Base-by-base conservation (phyloP, 345 rosid genomes). In the Anastatica hierochuntica region DNA sequence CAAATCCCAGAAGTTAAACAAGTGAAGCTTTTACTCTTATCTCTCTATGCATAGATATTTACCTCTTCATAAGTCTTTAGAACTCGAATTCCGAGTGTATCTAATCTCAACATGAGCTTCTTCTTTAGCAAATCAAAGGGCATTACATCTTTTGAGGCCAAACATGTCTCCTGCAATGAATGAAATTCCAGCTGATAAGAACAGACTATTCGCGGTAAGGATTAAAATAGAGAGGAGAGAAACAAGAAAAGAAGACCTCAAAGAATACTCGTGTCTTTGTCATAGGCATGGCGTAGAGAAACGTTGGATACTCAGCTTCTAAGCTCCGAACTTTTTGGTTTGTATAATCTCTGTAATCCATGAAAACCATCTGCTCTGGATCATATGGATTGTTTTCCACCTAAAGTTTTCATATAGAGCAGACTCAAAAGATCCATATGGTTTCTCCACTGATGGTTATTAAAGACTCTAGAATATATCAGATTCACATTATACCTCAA, bases 121-220 rank as follows among this genome's bases (percentile, higher is more conserved):
- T 59, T 75, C 69, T 87, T 90, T 19, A 90, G 65, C 60, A 82
- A 60, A 58, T 84, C 92, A 63, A 90, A 81, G 27, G 90, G 94
- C 87, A 90, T 75, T 10, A 80, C 95, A 66, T 81, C 85, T 78
- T 83, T 88, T 14, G 98, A 88, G 49, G 98, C 98, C 74, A 85
- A 72, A 71, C 98, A 92, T 35, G 96, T 92, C 79, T 92, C 98
- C 96, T 84, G 84, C 66, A 71, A n/a, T n/a, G n/a, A n/a, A n/a
- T 18, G 14, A 40, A 59, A 31, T 43, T 39, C 48, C 62, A 39
- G 40, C 46, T 34, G 58, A 30, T 56, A 43, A 42, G 55, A 60
- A 49, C 55, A 62, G 21, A 44, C 14, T 31, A 51, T 37, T 56
- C 10, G 6, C 2, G 3, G 23, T 8, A 13, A 27, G 0, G 13